These are phyloP conservation scores for Vitis labrusca DNA, from an alignment of 164 flowering plant species.

Conservation along the genomic window DNA sequence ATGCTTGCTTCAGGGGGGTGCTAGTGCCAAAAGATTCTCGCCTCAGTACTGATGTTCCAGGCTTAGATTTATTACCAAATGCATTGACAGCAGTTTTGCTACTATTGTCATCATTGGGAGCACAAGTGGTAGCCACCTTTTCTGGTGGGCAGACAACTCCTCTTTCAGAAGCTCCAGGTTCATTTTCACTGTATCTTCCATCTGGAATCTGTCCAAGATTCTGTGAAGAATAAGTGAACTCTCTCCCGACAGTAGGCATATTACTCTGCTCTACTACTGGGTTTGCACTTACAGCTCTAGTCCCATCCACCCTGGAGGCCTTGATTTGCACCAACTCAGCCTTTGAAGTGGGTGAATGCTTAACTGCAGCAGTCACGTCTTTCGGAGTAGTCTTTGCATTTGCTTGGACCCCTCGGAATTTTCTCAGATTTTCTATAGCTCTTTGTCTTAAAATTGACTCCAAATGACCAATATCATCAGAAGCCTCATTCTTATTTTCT, in stretches of 20 bases:
- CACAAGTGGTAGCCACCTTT: conserved; percentile 9
- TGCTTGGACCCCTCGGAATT: conserved; percentile 37
- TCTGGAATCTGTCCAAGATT: conserved; percentile 12
- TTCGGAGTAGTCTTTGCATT: conserved; percentile 17
- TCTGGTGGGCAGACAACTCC: conserved; percentile 12
- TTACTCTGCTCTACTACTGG: conserved; percentile 5
- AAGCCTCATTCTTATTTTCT: conserved; percentile 20
- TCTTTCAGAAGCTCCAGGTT: conserved; percentile 11
- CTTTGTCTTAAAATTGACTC: conserved; percentile 67
- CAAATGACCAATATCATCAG: conserved; percentile 38
- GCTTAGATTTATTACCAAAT: conserved; percentile 14
- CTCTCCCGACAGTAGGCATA: conserved; percentile 13
- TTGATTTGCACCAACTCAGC: conserved; percentile 9
- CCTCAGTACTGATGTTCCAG: conserved; percentile 11
- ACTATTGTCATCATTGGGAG: conserved; percentile 14
- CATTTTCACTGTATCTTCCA: conserved; percentile 4
- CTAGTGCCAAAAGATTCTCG: conserved; percentile 9
- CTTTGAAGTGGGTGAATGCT: conserved; percentile 17
- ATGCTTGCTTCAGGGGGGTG: conserved; percentile 17
- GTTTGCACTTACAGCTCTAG: conserved; percentile 10
- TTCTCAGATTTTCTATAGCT: conserved; percentile 84
- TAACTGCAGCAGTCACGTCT: conserved; percentile 16
- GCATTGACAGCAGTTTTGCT: background rate
- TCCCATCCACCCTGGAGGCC: conserved; percentile 11
- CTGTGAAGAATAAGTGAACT: conserved; percentile 11